Evolutionary conservation across 2,329 filamentous ascomycete genomes (phyloP), one percentile per base, ranked within the genome.

Genomic region (Xylariales sp.): DNA sequence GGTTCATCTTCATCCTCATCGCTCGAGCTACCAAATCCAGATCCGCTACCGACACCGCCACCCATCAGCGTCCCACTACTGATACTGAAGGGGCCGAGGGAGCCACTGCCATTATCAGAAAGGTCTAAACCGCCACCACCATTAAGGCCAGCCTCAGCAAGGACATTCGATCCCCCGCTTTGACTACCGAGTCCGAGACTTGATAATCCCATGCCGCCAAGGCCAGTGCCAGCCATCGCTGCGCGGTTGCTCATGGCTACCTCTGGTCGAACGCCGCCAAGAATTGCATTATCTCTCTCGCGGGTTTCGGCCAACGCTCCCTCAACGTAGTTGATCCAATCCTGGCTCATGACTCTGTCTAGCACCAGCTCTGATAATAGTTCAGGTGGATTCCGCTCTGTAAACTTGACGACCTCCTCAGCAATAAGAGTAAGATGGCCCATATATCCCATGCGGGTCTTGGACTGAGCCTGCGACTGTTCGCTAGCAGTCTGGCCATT

Each of bases 381-480:
- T 63, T 97, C 90, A 1, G 89, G 85, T 4, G 91, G 85, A 60
- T 96, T 88, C 38, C 93, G 81, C 62, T 96, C 93, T 24, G 89
- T 95, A 57, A 98, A 97, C 63, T 97, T 98, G 57, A 97, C 89
- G 14, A 98, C 93, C 62, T 98, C 93, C 62, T 98, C 93, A 20
- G 93, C 91, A 43, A 98, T 96, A 19, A 98, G 76, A 1, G 93
- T 98, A 35, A 98, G 71, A 61, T 98, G 93, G 4, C 93, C 93
- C 38, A 98, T 98, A 66, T 97, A 98, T 28, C 93, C 93, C 60
- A 97, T 82, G 33, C 93, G 84, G 63, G 95, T 96, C 60, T 87
- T 89, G 47, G 79, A 88, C 56, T 85, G 80, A 42, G 76, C 70
- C 61, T 97, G 88, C 1, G 88, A 87, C 58, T 87, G 83, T 54